These are phyloP conservation scores for Phyllostachys edulis DNA, from an alignment of 176 grass and related monocot species.

Conservation along the genomic window DNA sequence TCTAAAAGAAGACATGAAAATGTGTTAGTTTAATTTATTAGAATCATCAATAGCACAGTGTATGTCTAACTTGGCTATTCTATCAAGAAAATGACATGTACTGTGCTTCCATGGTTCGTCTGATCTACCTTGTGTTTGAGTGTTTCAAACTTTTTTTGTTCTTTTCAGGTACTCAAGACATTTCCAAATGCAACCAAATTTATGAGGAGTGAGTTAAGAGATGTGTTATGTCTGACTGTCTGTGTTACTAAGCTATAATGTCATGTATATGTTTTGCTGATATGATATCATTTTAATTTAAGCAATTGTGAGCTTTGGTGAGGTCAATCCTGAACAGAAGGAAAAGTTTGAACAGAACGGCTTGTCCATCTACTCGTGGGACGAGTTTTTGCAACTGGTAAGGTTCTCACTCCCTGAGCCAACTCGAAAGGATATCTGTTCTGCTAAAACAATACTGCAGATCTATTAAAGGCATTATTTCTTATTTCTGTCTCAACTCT, in stretches of 20 bases:
- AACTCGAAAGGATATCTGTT: neutral
- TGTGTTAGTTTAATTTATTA: constrained; percentile 14
- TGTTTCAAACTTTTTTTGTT: neutral
- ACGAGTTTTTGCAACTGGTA: constrained; percentile 85
- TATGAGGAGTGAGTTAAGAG: constrained; percentile 65
- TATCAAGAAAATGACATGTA: constrained; percentile 2
- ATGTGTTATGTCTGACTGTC: neutral
- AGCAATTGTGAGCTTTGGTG: constrained; percentile 94
- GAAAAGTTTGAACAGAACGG: constrained; percentile 72
- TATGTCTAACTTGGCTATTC: neutral
- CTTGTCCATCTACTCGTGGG: constrained; percentile 78
- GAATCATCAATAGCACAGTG: neutral
- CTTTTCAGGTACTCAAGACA: constrained; percentile 85
- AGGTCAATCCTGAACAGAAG: constrained; percentile 62
- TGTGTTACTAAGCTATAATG: constrained; percentile 9
- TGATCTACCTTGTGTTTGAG: neutral
- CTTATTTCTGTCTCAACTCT: neutral
- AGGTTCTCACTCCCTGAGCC: neutral
- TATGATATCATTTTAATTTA: constrained; percentile 32
- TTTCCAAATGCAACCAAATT: constrained; percentile 54
- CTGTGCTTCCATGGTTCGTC: neutral
- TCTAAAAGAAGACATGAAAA: neutral
- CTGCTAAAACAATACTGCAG: neutral
- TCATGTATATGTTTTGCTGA: constrained; percentile 28
- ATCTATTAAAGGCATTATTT: neutral